Evolutionary conservation across 108 stramenopile genomes (phyloP).

Genomic region (Cylindrotheca closterium): DNA sequence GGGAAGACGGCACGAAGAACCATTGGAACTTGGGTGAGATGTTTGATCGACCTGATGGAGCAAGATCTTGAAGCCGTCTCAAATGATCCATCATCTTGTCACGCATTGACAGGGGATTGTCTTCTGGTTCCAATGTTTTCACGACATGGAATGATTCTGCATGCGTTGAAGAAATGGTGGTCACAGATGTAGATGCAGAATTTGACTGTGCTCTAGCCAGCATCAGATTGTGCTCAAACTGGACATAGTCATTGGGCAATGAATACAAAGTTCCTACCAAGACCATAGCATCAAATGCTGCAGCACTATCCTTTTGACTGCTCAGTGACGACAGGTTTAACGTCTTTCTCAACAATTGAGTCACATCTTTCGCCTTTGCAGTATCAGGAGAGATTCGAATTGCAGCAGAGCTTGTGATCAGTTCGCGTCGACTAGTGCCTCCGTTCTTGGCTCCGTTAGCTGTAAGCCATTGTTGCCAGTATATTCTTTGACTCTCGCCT

Average conservation of each 20-base stretch:
- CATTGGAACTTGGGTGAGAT: slow-evolving; percentile 51
- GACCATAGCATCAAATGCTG: slow-evolving; percentile 32
- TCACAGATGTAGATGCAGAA: not conserved
- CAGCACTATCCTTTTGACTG: not conserved
- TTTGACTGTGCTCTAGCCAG: not conserved
- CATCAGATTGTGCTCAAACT: slow-evolving; percentile 41
- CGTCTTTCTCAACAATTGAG: slow-evolving; percentile 43
- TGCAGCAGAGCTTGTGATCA: slow-evolving; percentile 54
- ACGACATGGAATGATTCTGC: slow-evolving; percentile 42
- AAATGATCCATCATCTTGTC: slow-evolving; percentile 40
- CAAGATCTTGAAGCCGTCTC: slow-evolving; percentile 8
- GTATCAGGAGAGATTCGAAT: slow-evolving; percentile 38
- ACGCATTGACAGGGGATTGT: slow-evolving; percentile 32
- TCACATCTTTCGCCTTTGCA: slow-evolving; percentile 52
- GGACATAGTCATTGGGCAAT: slow-evolving; percentile 44
- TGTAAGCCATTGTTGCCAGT: slow-evolving; percentile 51
- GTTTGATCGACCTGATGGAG: slow-evolving; percentile 4
- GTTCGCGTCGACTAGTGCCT: slow-evolving; percentile 11
- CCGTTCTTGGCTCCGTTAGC: not conserved
- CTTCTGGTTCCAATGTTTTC: slow-evolving; percentile 39
- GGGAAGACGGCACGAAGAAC: slow-evolving; percentile 41
- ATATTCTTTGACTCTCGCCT: slow-evolving; percentile 53
- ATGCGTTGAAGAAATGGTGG: slow-evolving; percentile 1
- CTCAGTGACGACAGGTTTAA: slow-evolving; percentile 19
- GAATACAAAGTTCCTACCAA: slow-evolving; percentile 58